A percentile compares a stretch with the other conserved stretches of the same genome.
Conservation (phyloP, 139 green algal genomes). For the Asterochloris erici region DNA sequence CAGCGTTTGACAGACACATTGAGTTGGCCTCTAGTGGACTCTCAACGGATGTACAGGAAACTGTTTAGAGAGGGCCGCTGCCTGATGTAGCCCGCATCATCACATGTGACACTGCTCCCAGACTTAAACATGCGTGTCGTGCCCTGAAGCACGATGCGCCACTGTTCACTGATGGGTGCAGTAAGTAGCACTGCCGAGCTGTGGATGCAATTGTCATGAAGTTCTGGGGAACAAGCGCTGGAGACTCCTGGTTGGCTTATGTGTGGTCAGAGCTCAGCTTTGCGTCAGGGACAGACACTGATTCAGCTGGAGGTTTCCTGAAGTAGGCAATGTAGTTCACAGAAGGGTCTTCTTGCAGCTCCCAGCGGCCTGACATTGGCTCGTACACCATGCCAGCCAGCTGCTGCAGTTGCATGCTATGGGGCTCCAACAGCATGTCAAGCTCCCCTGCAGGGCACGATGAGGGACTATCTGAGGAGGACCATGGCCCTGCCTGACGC, state of each 20-base stretch:
- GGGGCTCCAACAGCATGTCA: conserved; percentile 38
- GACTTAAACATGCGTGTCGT: no score
- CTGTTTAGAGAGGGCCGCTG: no score
- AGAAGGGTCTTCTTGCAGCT: conserved; percentile 41
- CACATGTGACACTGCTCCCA: no score
- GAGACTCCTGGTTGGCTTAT: background rate
- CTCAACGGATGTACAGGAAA: no score
- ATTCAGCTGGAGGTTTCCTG: conserved; percentile 11
- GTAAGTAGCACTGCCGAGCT: no score
- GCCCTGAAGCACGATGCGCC: no score
- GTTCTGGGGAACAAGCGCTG: background rate
- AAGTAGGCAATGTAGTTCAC: conserved; percentile 84
- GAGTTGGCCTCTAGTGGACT: no score
- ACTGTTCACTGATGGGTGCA: no score
- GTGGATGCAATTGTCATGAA: no score
- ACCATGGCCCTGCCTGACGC: background rate
- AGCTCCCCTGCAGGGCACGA: conserved; percentile 54
- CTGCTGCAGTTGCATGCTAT: conserved; percentile 30
- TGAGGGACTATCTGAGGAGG: background rate
- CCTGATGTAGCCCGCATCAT: no score
- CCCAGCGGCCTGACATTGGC: conserved; percentile 43
- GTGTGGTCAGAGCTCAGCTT: background rate
- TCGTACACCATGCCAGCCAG: conserved; percentile 63
- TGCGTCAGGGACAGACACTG: background rate
- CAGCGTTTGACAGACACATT: no score